Evolutionary conservation across 2,329 filamentous ascomycete genomes (phyloP), one percentile per base, ranked within the genome.

Genomic region (Phialocephala subalpina): DNA sequence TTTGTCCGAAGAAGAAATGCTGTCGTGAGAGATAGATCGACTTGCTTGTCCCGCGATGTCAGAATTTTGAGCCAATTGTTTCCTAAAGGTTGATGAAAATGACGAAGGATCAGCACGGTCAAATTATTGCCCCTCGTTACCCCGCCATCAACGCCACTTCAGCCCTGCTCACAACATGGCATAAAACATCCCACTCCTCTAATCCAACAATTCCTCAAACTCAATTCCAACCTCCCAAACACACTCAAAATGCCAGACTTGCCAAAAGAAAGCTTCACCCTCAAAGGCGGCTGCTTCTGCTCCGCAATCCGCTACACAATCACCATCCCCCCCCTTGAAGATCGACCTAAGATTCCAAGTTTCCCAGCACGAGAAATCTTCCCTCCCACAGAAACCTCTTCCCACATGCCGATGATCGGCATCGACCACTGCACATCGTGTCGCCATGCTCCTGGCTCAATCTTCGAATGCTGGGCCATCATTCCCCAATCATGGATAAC

Each of bases 251-350:
- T 57, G 55, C 35, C 60, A 3, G 16, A 56, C n/a, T 63, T 71
- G 9, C 63, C 64, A 45, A 47, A 45, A 53, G 53, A 40, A 1
- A 64, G 71, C 9, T 63, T 73, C n/a, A 68, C 65, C 16, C 64
- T 77, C 8, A 69, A 57, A 1, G 75, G 74, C 18, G 73, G 74
- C 22, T 76, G 75, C 61, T 74, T 72, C 63, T 77, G 73, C 68
- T 67, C 68, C 53, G 69, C 73, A 29, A 73, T 75, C 62, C 64
- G 68, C n/a, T 76, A 77, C 63, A 72, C 69, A n/a, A 68, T 76
- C 57, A 67, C 58, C 9, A 62, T 75, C 27, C 73, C 73, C 16
- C 29, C 64, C 2, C 64, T 71, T 52, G 66, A 61, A 1, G 20
- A 68, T 14, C 69, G 73, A 2, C 55, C 55, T 4, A 57, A 22